Evolutionary conservation across 768 basidiomycete species (phyloP), one percentile per base, ranked within the genome.

Genomic region (Mycena rosella): DNA sequence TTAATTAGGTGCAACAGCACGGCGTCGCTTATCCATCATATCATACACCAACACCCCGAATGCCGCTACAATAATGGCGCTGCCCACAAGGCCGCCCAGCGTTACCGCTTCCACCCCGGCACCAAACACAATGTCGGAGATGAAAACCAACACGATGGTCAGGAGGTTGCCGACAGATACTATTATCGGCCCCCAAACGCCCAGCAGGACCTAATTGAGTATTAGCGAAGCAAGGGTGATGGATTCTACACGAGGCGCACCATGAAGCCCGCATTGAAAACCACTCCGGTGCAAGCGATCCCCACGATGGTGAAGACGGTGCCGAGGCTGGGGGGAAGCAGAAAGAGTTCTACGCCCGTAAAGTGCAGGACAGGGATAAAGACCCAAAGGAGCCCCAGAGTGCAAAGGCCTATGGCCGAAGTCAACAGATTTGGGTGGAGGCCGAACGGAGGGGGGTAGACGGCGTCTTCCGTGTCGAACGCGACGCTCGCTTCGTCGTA

Each of bases 121-220:
- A 24, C 94, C 89, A 67, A 96, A 91, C 20, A 91, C 70, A 10
- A 91, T 83, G 78, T 98, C 96, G 45, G 92, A 88, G 18, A 94
- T 73, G 52, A 96, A 87, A 17, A 96, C 93, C 54, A 98, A 85
- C 40, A 97, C 94, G 71, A 97, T 96, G 7, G 96, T 96, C n/a
- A 97, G 85, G n/a, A 99, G 85, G 78, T 88, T 95, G 49, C 95
- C 96, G 34, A 98, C 96, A 2, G 94, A 95, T 11, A 90, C 89
- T 47, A 95, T 87, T 45, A 96, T 89, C 8, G 95, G 95, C 5
- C 95, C 95, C 93, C 94, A 96, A 29, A 93, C 78, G 29, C 92
- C 93, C 53, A 97, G 82, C 4, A 97, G 82, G 60, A 93, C 85
- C 94, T 96, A 70, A 29, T 64, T 55, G 65, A 51, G 45, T 8